Percentiles rank a stretch among this genome's conserved stretches.
These are phyloP conservation scores for Melianthus villosus DNA, from an alignment of 441 rosid genomes.

Conservation along the genomic window DNA sequence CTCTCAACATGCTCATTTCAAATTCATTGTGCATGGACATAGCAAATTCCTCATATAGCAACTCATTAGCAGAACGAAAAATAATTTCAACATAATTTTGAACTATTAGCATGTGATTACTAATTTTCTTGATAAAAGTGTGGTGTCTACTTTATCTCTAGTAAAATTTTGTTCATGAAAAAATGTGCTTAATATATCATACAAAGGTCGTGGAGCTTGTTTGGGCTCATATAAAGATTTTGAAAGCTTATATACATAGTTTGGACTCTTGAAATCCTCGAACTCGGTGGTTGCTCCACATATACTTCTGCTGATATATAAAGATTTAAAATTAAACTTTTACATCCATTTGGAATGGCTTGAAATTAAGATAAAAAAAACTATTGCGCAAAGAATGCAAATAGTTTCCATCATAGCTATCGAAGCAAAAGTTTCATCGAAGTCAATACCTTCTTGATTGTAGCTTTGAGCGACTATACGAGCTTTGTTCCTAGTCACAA, in stretches of 20 bases:
- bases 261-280: background rate
- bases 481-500: background rate
- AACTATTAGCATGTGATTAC: too few species aligned
- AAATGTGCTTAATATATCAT: background rate
- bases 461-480: background rate
- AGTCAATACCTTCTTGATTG: background rate
- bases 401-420: background rate
- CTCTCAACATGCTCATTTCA: too few species aligned
- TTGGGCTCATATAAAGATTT: background rate
- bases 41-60: too few species aligned
- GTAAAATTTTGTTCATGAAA: too few species aligned
- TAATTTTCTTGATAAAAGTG: too few species aligned
- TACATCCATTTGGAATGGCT: conserved; percentile 1
- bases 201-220: conserved; percentile 1
- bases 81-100: too few species aligned
- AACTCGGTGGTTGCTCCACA: conserved; percentile 1
- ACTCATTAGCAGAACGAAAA: too few species aligned
- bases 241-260: background rate
- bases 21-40: background rate
- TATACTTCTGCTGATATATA: background rate
- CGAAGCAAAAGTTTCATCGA: background rate
- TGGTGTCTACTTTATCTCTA: too few species aligned
- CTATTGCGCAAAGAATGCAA: background rate
- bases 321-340: conserved; percentile 1
- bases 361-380: background rate